phyloP scores from a whole-genome alignment of 2,329 filamentous ascomycete species.

The Diaporthe citri region DNA sequence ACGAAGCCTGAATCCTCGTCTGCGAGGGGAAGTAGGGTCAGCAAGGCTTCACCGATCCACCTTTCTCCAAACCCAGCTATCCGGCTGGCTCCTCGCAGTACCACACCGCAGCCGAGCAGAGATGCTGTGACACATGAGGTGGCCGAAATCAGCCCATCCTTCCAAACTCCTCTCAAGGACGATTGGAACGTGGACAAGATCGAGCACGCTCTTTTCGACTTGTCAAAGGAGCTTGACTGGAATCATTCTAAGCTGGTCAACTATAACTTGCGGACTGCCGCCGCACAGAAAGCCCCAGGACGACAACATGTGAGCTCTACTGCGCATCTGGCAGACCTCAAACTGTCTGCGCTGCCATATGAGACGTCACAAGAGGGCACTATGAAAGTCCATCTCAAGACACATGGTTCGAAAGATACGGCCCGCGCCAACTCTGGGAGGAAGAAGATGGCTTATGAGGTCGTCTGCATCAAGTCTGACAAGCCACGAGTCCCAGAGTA shows the following conservation, averaged over 20 bases:
- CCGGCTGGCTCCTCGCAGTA: conserved; percentile 8
- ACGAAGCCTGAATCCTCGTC: background rate
- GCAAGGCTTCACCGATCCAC: conserved; percentile 10
- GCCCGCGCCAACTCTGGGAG: conserved; percentile 59
- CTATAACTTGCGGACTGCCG: conserved; percentile 60
- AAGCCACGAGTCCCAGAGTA: conserved; percentile 68
- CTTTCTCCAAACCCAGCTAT: background rate
- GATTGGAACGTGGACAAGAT: conserved; percentile 61
- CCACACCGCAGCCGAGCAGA: conserved; percentile 22
- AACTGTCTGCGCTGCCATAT: conserved; percentile 29
- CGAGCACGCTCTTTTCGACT: conserved; percentile 54
- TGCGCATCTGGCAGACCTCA: conserved; percentile 63
- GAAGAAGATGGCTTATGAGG: conserved; percentile 55
- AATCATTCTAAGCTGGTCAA: conserved; percentile 60
- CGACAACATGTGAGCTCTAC: conserved; percentile 56
- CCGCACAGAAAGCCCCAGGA: conserved; percentile 51
- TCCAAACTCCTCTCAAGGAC: conserved; percentile 49
- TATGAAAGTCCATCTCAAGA: conserved; percentile 66
- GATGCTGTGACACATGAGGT: conserved; percentile 19
- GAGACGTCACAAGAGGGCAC: conserved; percentile 43
- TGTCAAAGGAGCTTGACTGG: conserved; percentile 58
- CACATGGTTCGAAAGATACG: conserved; percentile 57
- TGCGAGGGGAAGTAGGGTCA: conserved; percentile 7
- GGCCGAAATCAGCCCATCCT: conserved; percentile 46
- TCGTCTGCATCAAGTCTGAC: conserved; percentile 62